Evolutionary conservation across 1,139 yeast genomes (phyloP).

Genomic region (Candida dubliniensis): DNA sequence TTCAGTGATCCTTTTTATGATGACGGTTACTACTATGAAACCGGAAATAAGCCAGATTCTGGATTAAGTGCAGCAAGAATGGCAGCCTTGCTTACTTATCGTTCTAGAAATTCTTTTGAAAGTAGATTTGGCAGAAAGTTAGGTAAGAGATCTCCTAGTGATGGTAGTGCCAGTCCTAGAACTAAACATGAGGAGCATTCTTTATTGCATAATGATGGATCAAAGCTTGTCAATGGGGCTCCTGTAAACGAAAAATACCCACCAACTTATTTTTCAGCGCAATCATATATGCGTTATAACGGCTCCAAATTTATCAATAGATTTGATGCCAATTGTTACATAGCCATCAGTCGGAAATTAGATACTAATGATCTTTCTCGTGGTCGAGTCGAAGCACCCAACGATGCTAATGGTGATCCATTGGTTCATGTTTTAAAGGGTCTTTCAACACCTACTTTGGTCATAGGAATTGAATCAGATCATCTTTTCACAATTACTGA

Average conservation of each 20-base stretch:
- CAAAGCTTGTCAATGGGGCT: constrained; percentile 20
- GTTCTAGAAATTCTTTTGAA: constrained; percentile 91
- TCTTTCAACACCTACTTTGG: constrained; percentile 70
- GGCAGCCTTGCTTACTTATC: constrained; percentile 90
- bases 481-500: constrained; percentile 91
- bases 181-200: constrained; percentile 48
- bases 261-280: constrained; percentile 92
- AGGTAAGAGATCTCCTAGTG: constrained; percentile 10
- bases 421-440: constrained; percentile 46
- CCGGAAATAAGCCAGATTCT: constrained; percentile 63
- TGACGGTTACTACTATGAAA: constrained; percentile 75
- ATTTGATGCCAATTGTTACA: constrained; percentile 95
- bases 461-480: constrained; percentile 89
- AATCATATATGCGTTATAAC: constrained; percentile 88
- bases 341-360: constrained; percentile 85
- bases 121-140: constrained; percentile 80
- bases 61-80: constrained; percentile 97
- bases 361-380: constrained; percentile 95
- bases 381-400: constrained; percentile 47
- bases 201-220: constrained; percentile 48
- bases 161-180: constrained; percentile 12
- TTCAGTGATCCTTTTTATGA: constrained; percentile 91
- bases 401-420: constrained; percentile 42
- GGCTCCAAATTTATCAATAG: constrained; percentile 86
- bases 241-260: constrained; percentile 43